These are phyloP conservation scores for Aspergillus flavus DNA, from an alignment of 2,329 filamentous ascomycete species.

Conservation along the genomic window DNA sequence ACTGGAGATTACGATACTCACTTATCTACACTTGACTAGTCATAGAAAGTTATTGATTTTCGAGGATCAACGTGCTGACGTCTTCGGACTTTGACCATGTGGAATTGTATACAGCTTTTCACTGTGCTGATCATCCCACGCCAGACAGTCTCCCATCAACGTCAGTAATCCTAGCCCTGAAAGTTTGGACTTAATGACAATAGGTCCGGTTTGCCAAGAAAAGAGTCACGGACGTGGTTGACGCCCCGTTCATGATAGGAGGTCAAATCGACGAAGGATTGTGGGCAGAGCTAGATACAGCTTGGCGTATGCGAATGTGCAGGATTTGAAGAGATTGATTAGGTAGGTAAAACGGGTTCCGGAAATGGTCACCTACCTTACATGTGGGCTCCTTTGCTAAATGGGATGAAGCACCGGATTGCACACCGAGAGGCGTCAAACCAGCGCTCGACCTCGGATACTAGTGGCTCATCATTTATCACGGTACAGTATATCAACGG, in stretches of 20 bases:
- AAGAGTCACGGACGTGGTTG: neutral
- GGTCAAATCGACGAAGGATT: neutral
- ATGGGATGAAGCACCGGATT: too few species aligned
- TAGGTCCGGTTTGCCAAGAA: neutral
- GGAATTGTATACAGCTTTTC: neutral
- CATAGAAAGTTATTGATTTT: neutral
- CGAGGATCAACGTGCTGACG: neutral
- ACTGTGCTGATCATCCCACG: neutral
- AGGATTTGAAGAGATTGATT: neutral
- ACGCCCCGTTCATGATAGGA: neutral
- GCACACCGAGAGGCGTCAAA: too few species aligned
- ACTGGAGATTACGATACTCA: neutral
- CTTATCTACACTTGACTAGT: neutral
- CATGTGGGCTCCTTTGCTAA: too few species aligned
- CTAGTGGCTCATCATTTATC: too few species aligned
- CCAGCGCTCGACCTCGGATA: too few species aligned
- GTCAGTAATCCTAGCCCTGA: too few species aligned
- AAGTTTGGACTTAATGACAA: too few species aligned
- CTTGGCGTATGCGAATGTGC: neutral
- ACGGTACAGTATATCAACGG: too few species aligned
- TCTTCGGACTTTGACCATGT: neutral
- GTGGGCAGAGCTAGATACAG: neutral
- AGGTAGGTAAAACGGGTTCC: neutral
- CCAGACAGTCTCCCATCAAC: too few species aligned
- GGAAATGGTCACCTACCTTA: too few species aligned